Conservation (phyloP, 495 filamentous ascomycete species). For the Penicillium soppii region DNA sequence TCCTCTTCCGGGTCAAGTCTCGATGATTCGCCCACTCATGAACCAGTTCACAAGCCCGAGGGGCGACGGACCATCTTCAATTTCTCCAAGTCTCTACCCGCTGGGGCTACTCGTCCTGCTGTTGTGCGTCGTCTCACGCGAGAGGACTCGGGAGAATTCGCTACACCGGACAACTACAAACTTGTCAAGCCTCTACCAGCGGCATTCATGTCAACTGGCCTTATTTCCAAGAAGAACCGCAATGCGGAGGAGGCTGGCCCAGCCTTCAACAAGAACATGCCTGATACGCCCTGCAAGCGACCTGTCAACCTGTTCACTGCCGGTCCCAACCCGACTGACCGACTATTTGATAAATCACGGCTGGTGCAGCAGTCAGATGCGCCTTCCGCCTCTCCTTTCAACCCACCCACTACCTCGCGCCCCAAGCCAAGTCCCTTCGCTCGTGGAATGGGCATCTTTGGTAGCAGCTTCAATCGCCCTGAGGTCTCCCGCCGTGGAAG, state of each 20-base stretch:
- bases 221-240: slow-evolving; percentile 83
- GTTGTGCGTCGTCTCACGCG: slow-evolving; percentile 34
- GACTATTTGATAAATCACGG: slow-evolving; percentile 52
- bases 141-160: slow-evolving; percentile 56
- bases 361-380: slow-evolving; percentile 64
- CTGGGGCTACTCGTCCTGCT: slow-evolving; percentile 58
- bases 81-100: slow-evolving; percentile 80
- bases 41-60: slow-evolving; percentile 55
- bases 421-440: slow-evolving; percentile 59
- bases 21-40: slow-evolving; percentile 73
- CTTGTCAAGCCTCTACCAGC: slow-evolving; percentile 77
- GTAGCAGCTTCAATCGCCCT: slow-evolving; percentile 51
- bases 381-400: slow-evolving; percentile 62
- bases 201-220: slow-evolving; percentile 90
- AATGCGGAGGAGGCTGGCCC: slow-evolving; percentile 49
- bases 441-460: slow-evolving; percentile 67
- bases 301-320: slow-evolving; percentile 63
- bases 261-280: slow-evolving; percentile 53
- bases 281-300: slow-evolving; percentile 95
- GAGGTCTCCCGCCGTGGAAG: slow-evolving; percentile 65
- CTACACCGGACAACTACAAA: slow-evolving; percentile 83
- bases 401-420: slow-evolving; percentile 41
- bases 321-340: slow-evolving; percentile 55
- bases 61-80: slow-evolving; percentile 54
- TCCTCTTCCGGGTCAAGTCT: slow-evolving; percentile 81